A percentile compares a stretch with the other conserved stretches of the same genome.
These are phyloP conservation scores for Carallia pectinifolia DNA, from an alignment of 345 rosid species.

Conservation along the genomic window DNA sequence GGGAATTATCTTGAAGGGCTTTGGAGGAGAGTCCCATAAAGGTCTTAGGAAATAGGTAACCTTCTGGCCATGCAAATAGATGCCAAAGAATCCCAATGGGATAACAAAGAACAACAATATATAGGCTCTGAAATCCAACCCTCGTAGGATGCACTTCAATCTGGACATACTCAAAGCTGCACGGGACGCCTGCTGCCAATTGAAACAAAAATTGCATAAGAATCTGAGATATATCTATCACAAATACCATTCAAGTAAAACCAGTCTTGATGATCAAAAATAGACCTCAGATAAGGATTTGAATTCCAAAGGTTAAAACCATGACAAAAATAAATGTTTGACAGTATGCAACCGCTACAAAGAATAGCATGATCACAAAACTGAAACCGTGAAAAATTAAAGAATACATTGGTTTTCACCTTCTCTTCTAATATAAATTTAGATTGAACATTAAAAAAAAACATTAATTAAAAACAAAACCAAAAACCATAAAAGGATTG, in stretches of 20 bases:
- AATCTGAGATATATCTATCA: slow-evolving; percentile 1
- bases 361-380: too few relatives aligned
- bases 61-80: slow-evolving; percentile 67
- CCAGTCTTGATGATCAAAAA: too few relatives aligned
- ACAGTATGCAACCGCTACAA: too few relatives aligned
- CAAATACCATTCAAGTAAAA: too few relatives aligned
- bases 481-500: neutral
- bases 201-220: slow-evolving; percentile 14
- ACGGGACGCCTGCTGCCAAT: slow-evolving; percentile 42
- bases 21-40: slow-evolving; percentile 66
- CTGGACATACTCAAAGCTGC: slow-evolving; percentile 50
- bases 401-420: too few relatives aligned
- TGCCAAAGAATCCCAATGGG: slow-evolving; percentile 43
- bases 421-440: too few relatives aligned
- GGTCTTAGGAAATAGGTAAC: slow-evolving; percentile 66
- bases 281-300: too few relatives aligned
- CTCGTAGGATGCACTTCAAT: slow-evolving; percentile 51
- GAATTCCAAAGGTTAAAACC: too few relatives aligned
- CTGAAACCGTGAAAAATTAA: too few relatives aligned
- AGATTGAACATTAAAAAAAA: too few relatives aligned
- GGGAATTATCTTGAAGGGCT: slow-evolving; percentile 54
- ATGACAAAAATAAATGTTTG: too few relatives aligned
- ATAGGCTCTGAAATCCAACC: slow-evolving; percentile 43
- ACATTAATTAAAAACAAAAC: neutral
- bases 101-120: slow-evolving; percentile 36